A percentile compares a stretch with the other conserved stretches of the same genome.
phyloP scores from a whole-genome alignment of 352 stramenopile species.

The Chrysophaeum taylorii region DNA sequence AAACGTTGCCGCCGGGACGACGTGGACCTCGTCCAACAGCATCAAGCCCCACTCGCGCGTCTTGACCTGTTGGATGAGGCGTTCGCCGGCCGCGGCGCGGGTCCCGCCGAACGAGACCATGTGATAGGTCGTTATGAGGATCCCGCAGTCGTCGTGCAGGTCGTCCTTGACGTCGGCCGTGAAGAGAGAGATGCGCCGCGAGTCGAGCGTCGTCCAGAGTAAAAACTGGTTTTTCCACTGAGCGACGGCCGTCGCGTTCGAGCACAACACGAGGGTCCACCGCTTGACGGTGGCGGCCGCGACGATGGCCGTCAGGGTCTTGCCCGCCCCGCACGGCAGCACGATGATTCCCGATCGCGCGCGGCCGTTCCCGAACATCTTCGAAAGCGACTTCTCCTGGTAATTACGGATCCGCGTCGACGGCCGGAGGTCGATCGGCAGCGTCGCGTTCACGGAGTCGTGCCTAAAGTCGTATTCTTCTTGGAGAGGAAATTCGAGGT shows the following conservation, averaged over 20 bases:
- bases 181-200: conserved; percentile 52
- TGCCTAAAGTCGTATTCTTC: conserved; percentile 98
- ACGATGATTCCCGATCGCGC: conserved; percentile 98
- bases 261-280: conserved; percentile 90
- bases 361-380: conserved; percentile 99
- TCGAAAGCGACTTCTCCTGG: conserved; percentile 94
- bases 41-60: conserved; percentile 96
- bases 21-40: conserved; percentile 82
- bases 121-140: conserved; percentile 95
- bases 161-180: conserved; percentile 59
- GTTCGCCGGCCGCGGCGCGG: conserved; percentile 71
- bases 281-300: conserved; percentile 94
- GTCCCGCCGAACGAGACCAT: conserved; percentile 89
- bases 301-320: conserved; percentile 84
- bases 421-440: conserved; percentile 59
- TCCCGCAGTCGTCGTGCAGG: conserved; percentile 46
- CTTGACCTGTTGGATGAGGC: conserved; percentile 90
- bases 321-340: conserved; percentile 90
- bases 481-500: conserved; percentile 96
- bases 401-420: conserved; percentile 86
- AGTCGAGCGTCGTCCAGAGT: conserved; percentile 77
- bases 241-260: conserved; percentile 88
- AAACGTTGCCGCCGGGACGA: conserved; percentile 98
- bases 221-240: conserved; percentile 98
- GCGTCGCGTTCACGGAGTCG: conserved; percentile 57